Percentiles rank a stretch among this genome's conserved stretches.
Evolutionary conservation across 2,329 filamentous ascomycete genomes (phyloP).

Genomic region (Botrytis cinerea): DNA sequence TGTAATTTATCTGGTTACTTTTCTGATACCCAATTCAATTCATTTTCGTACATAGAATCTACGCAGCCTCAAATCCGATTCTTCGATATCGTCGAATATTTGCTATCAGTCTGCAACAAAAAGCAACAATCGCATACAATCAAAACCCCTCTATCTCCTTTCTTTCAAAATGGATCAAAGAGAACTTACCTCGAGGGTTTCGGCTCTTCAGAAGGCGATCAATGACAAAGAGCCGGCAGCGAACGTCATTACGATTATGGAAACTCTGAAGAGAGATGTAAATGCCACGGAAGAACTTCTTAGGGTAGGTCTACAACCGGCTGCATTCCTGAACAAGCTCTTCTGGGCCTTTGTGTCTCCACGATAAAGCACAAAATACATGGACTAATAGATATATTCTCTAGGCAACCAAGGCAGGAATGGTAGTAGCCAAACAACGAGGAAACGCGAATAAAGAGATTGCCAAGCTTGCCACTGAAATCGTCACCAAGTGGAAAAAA

Average conservation of each 20-base stretch:
- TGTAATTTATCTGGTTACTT: neutral
- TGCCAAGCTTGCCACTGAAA: conserved; percentile 72
- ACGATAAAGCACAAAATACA: neutral
- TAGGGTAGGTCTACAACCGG: conserved; percentile 57
- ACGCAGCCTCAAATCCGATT: neutral
- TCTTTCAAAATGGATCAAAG: conserved; percentile 36
- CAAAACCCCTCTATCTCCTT: conserved; percentile 20
- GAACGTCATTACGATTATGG: conserved; percentile 72
- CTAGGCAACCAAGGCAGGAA: conserved; percentile 83
- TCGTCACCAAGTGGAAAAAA: conserved; percentile 86
- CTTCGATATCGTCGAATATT: neutral
- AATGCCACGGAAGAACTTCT: conserved; percentile 86
- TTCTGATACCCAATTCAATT: neutral
- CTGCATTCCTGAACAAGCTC: conserved; percentile 31
- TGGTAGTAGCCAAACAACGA: conserved; percentile 79
- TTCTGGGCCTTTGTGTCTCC: conserved; percentile 14
- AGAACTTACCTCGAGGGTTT: conserved; percentile 38
- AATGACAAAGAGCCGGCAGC: conserved; percentile 71
- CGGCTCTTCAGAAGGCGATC: conserved; percentile 75
- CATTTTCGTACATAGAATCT: neutral
- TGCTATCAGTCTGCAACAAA: neutral
- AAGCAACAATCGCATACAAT: conserved; percentile 15
- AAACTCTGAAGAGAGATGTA: conserved; percentile 76
- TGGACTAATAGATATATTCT: conserved; percentile 25
- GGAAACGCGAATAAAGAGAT: conserved; percentile 81